Evolutionary conservation across 2,329 filamentous ascomycete genomes (phyloP).

Genomic region (Endocalyx cinctus): DNA sequence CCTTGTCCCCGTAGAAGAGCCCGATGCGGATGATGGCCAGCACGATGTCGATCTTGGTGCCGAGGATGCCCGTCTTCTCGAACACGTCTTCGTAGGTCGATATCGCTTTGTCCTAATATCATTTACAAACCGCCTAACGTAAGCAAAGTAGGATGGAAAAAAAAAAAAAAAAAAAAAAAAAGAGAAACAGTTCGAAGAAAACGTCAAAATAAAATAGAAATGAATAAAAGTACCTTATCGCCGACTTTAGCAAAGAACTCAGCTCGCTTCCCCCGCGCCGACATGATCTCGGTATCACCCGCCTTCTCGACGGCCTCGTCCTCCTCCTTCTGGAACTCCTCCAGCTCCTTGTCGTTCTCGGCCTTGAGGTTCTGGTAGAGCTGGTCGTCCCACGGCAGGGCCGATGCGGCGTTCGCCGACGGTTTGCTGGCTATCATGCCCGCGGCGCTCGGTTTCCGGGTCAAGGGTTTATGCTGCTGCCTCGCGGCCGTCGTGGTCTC

Average conservation of each 20-base stretch:
- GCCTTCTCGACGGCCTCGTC: constrained; percentile 95
- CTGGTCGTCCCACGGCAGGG: constrained; percentile 88
- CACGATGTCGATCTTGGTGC: constrained; percentile 94
- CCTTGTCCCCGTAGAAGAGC: constrained; percentile 91
- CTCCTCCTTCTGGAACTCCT: constrained; percentile 75
- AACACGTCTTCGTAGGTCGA: constrained; percentile 88
- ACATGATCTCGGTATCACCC: constrained; percentile 91
- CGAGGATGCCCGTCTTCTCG: constrained; percentile 94
- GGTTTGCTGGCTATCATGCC: constrained; percentile 73
- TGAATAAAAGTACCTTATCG: constrained; percentile 67
- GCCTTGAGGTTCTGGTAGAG: constrained; percentile 74
- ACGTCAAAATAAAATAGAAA: neutral
- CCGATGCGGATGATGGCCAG: constrained; percentile 94
- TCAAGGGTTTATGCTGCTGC: constrained; percentile 48
- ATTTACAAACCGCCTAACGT: too few relatives aligned
- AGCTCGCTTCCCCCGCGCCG: constrained; percentile 87
- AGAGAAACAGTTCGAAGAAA: constrained; percentile 12
- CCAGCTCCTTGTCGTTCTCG: constrained; percentile 74
- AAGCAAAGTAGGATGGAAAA: too few relatives aligned
- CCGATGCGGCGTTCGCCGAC: constrained; percentile 57
- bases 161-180: too few relatives aligned
- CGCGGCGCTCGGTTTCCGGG: constrained; percentile 65
- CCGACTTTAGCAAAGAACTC: constrained; percentile 95
- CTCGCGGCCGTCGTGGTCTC: constrained; percentile 52
- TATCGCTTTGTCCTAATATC: constrained; percentile 94